These are phyloP conservation scores for Apiotrichum brassicae DNA, from an alignment of 1,284 basidiomycete species.

Conservation along the genomic window DNA sequence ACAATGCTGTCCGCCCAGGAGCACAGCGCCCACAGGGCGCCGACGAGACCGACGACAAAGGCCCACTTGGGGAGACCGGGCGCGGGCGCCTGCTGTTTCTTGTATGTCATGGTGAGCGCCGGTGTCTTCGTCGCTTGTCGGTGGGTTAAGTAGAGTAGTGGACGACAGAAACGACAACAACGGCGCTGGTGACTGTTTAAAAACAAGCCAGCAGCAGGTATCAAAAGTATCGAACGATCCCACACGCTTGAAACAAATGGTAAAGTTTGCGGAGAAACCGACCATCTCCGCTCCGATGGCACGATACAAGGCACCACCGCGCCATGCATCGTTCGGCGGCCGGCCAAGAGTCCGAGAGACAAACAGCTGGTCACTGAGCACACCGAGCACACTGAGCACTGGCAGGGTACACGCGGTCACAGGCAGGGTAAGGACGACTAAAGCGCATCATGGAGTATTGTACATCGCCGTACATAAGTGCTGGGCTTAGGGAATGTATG, in stretches of 20 bases:
- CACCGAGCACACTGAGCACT: too few relatives aligned
- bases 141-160: too few relatives aligned
- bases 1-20: slow-evolving; percentile 27
- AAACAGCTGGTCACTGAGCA: too few relatives aligned
- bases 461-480: too few relatives aligned
- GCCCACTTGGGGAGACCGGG: slow-evolving; percentile 13
- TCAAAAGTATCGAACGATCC: slow-evolving; percentile 2
- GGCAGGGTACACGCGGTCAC: too few relatives aligned
- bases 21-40: slow-evolving; percentile 24
- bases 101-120: background rate
- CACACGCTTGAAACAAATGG: background rate
- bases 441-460: background rate
- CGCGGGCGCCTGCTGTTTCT: background rate
- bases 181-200: background rate
- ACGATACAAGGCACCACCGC: too few relatives aligned
- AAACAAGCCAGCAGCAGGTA: background rate
- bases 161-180: too few relatives aligned
- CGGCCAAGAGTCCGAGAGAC: too few relatives aligned
- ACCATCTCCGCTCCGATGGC: background rate
- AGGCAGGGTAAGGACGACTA: too few relatives aligned
- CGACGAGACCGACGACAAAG: slow-evolving; percentile 19
- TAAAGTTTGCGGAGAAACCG: background rate
- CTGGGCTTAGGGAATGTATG: too few relatives aligned
- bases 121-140: too few relatives aligned
- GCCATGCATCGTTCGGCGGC: too few relatives aligned